Base-by-base conservation (phyloP, 805 yeast species). In the Lachancea lanzarotensis region DNA sequence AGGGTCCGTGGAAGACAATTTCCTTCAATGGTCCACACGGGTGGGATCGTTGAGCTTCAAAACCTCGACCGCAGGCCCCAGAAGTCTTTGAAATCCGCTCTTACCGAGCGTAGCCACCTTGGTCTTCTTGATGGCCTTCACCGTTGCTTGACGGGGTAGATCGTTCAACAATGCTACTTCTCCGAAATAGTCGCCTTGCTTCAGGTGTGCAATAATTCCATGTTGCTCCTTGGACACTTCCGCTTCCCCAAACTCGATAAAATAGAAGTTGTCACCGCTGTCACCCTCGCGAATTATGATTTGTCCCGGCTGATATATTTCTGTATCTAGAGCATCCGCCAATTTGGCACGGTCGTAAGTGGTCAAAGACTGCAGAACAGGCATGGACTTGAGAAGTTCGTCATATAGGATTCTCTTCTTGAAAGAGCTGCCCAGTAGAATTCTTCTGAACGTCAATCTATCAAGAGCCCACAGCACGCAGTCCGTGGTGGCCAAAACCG, bases 1-100 rank as follows among this genome's bases (percentile, higher is more conserved):
- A n/a, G n/a, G n/a, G n/a, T n/a, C n/a, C n/a, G n/a, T n/a, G n/a
- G n/a, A n/a, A n/a, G n/a, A n/a, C n/a, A n/a, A n/a, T n/a, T n/a
- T n/a, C n/a, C n/a, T n/a, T 33, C 32, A 40, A 34, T 35, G 48
- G 27, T 30, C 46, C 22, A 38, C 49, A 36, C 52, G 51, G 22
- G 88, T 84, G 43, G 97, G 97, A 65, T 88, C 96, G 59, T 87
- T 88, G 48, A 82, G 71, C 66, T 85, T 84, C 60, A 90, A 75
- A 35, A 86, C 88, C 46, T 85, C 95, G 18, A 89, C 95, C 2
- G 89, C 96, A 30, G 96, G 96, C 2, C 98, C 98, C 51, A 93
- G 74, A 54, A 93, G 74, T 66, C 98, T 80, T 67, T 88, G 90
- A 72, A 93, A 93, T 0, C 96, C 98, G 50, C 84, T 77, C 69